Evolutionary conservation across 129 eudicot species (phyloP).

Genomic region (Tagetes patula): DNA sequence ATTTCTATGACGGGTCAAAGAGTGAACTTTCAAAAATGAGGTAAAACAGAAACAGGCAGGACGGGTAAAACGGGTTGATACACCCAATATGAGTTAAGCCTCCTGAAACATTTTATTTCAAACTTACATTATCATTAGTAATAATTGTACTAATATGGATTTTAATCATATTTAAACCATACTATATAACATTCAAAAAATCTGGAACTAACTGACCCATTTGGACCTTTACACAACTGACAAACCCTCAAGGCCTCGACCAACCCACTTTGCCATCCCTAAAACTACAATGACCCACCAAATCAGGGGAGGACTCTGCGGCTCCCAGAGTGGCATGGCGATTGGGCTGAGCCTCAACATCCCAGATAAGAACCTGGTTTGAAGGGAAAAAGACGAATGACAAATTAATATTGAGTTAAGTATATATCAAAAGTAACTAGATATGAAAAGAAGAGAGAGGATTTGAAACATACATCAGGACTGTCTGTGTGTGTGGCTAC

Average conservation of each 20-base stretch:
- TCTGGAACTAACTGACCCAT: background rate
- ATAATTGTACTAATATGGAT: background rate
- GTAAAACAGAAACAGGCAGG: background rate
- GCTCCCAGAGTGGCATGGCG: constrained; percentile 80
- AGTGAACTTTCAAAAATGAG: background rate
- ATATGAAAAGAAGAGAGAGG: background rate
- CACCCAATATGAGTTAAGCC: background rate
- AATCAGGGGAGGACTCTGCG: constrained; percentile 74
- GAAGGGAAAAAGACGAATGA: background rate
- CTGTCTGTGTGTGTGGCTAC: constrained; percentile 98
- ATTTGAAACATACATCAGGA: constrained; percentile 70
- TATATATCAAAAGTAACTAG: background rate
- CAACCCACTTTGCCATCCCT: constrained; percentile 5
- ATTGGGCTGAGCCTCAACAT: constrained; percentile 85
- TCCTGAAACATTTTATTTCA: background rate
- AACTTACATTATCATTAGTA: background rate
- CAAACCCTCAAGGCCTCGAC: background rate
- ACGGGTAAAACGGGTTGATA: background rate
- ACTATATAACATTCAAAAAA: background rate
- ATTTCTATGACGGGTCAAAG: background rate
- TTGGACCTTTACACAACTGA: background rate
- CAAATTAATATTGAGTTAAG: constrained; percentile 3
- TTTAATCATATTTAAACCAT: background rate
- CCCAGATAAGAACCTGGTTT: constrained; percentile 87
- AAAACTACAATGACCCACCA: constrained; percentile 48